Base-by-base conservation (phyloP, 2,329 filamentous ascomycete genomes). In the Neocucurbitaria cava region DNA sequence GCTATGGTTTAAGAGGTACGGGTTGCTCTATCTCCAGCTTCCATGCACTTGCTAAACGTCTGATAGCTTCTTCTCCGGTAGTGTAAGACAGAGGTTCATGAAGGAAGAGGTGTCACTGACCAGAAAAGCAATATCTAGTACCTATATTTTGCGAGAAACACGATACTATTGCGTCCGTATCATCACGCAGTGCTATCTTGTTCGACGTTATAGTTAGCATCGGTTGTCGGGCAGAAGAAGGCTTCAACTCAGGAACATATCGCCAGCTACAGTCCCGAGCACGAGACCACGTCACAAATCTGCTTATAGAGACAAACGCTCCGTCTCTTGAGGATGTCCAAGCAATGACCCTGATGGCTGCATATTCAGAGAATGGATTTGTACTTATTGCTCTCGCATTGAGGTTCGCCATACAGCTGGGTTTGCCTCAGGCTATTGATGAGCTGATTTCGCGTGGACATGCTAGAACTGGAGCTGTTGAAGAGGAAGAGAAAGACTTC, bases 151-250 rank as follows among this genome's bases (percentile, higher is more conserved):
- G 80, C 46, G 73, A 77, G 15, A 58, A 59, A 13, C 67, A 74
- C 31, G 82, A 85, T 55, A 79, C 77, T 0, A 76, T 83, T 44
- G 64, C 76, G 0, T 80, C 78, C 0, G 75, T 85, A 2, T 72
- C 78, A 15, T 64, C 70, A 8, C 75, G 82, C 11, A 84, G 81
- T 49, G 76, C 77, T 3, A 77, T 85, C 15, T 71, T 85, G 0
- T 79, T 85, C 43, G 81, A 83, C 58, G 76, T 78, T 1, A 81
- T 85, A 7, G 80, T 82, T 50, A 79, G 81, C 1, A 78, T 83
- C 21, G 83, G 83, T 2, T 83, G 81, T 58, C 79, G 81, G 11
- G 78, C 81, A 2, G 76, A 77, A n/a, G 72, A 68, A 49, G 79
- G 78, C 4, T 74, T 75, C 9, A 70, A 75, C 17, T 78, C 78